Conservation (phyloP, 495 filamentous ascomycete species). For the Hyaloscypha hepaticicola region DNA sequence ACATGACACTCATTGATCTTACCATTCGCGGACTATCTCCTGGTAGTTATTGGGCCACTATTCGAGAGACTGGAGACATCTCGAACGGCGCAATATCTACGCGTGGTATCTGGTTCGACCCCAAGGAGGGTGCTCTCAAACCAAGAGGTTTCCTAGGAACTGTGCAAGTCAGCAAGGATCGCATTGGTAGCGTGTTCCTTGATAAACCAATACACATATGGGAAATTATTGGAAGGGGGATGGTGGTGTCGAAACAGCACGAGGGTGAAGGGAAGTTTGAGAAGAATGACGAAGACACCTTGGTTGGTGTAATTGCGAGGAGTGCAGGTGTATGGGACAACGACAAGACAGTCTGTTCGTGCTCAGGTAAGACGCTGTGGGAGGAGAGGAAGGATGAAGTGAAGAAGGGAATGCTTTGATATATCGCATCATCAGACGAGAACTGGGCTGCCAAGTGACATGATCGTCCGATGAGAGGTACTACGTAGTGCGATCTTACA, state of each 20-base stretch:
- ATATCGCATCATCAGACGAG: slow-evolving; percentile 23
- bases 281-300: slow-evolving; percentile 73
- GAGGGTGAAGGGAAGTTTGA: slow-evolving; percentile 50
- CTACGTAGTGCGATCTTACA: slow-evolving; percentile 1
- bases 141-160: slow-evolving; percentile 70
- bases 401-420: slow-evolving; percentile 68
- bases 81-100: slow-evolving; percentile 76
- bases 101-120: slow-evolving; percentile 74
- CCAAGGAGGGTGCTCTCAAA: slow-evolving; percentile 46
- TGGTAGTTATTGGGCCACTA: slow-evolving; percentile 77
- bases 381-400: slow-evolving; percentile 92
- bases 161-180: slow-evolving; percentile 65
- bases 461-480: slow-evolving; percentile 22
- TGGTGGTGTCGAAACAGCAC: slow-evolving; percentile 70
- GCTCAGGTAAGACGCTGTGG: slow-evolving; percentile 97
- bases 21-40: slow-evolving; percentile 81
- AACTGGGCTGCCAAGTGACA: slow-evolving; percentile 13
- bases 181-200: slow-evolving; percentile 73
- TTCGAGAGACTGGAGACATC: slow-evolving; percentile 88
- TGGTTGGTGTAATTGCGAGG: slow-evolving; percentile 89
- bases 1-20: slow-evolving; percentile 80
- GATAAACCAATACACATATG: slow-evolving; percentile 82
- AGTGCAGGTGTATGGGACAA: slow-evolving; percentile 98
- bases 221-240: slow-evolving; percentile 91
- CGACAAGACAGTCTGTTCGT: slow-evolving; percentile 92